A percentile compares a stretch with the other conserved stretches of the same genome.
Conservation (phyloP, 192 early-diverging fungal genomes). For the Dissophora ornata region DNA sequence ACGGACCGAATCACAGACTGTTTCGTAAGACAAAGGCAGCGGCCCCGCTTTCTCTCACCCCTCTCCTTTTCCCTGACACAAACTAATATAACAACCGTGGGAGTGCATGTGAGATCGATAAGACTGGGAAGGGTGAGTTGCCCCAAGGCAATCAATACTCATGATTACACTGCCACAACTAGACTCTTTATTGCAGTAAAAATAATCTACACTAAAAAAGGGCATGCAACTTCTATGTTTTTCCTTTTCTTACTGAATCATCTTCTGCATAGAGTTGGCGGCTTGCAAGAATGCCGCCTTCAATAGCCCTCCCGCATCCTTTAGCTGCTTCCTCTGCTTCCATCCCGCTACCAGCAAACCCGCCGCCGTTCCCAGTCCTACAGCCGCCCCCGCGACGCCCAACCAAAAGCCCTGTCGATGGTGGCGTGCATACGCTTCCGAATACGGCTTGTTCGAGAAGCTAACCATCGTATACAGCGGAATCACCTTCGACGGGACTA, state of each 20-base stretch:
- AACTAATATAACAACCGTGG: no score
- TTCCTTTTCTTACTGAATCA: slow-evolving; percentile 40
- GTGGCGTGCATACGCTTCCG: slow-evolving; percentile 67
- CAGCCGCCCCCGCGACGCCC: slow-evolving; percentile 31
- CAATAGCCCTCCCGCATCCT: slow-evolving; percentile 19
- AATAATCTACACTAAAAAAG: no score
- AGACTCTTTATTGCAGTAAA: no score
- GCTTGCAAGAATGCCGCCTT: slow-evolving; percentile 33
- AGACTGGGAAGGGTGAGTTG: no score
- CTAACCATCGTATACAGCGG: slow-evolving; percentile 98
- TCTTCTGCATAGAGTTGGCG: slow-evolving; percentile 28
- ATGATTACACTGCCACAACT: no score
- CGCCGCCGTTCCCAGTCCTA: slow-evolving; percentile 33
- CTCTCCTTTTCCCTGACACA: no score
- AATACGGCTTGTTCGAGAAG: slow-evolving; percentile 90
- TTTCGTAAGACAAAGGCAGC: no score
- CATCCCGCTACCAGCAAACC: slow-evolving; percentile 35
- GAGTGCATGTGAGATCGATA: no score
- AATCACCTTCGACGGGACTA: slow-evolving; percentile 77
- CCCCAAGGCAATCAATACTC: no score
- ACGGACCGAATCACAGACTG: no score
- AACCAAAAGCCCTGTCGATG: slow-evolving; percentile 65
- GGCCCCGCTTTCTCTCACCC: no score
- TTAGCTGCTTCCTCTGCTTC: slow-evolving; percentile 31
- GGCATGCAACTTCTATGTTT: no score